Conservation (phyloP, 2,329 filamentous ascomycete species). For the Fusarium beomiforme region DNA sequence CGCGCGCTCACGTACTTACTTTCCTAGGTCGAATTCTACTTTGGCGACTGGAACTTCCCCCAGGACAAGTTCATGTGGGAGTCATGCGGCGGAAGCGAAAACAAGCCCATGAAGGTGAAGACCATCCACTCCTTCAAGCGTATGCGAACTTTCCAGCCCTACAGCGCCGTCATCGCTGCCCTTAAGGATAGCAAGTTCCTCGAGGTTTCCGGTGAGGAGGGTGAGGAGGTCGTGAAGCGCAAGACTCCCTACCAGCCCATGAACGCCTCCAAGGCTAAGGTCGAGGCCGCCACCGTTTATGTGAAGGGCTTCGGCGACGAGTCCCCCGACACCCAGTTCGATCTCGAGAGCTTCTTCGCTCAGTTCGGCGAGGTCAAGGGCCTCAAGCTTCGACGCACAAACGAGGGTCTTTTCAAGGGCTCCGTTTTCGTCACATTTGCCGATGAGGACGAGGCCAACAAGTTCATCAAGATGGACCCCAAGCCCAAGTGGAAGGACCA, state of each 20-base stretch:
- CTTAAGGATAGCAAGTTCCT: slow-evolving; percentile 81
- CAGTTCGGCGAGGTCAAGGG: slow-evolving; percentile 81
- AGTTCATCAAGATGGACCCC: slow-evolving; percentile 82
- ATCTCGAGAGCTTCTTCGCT: slow-evolving; percentile 92
- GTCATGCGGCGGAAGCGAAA: slow-evolving; percentile 79
- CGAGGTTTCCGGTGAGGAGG: slow-evolving; percentile 77
- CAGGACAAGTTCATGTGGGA: slow-evolving; percentile 89
- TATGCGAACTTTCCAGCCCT: slow-evolving; percentile 94
- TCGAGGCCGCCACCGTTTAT: slow-evolving; percentile 82
- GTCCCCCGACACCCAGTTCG: slow-evolving; percentile 85
- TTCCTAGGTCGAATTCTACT: slow-evolving; percentile 90
- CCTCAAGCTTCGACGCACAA: slow-evolving; percentile 84
- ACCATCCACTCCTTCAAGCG: slow-evolving; percentile 89
- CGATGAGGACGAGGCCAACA: slow-evolving; percentile 78
- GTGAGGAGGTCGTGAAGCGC: slow-evolving; percentile 77
- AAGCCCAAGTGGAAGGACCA: slow-evolving; percentile 86
- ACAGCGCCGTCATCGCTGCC: slow-evolving; percentile 83
- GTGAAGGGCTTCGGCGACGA: slow-evolving; percentile 94
- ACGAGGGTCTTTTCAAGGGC: slow-evolving; percentile 85
- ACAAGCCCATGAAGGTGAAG: slow-evolving; percentile 82
- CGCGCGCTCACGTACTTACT: slow-evolving; percentile 10
- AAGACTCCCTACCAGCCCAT: slow-evolving; percentile 74
- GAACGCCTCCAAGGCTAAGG: slow-evolving; percentile 69
- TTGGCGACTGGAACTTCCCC: slow-evolving; percentile 89
- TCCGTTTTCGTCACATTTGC: slow-evolving; percentile 96